Percentiles rank a stretch among this genome's conserved stretches.
These are phyloP conservation scores for Tricholoma bakamatsutake DNA, from an alignment of 768 basidiomycete genomes.

Conservation along the genomic window DNA sequence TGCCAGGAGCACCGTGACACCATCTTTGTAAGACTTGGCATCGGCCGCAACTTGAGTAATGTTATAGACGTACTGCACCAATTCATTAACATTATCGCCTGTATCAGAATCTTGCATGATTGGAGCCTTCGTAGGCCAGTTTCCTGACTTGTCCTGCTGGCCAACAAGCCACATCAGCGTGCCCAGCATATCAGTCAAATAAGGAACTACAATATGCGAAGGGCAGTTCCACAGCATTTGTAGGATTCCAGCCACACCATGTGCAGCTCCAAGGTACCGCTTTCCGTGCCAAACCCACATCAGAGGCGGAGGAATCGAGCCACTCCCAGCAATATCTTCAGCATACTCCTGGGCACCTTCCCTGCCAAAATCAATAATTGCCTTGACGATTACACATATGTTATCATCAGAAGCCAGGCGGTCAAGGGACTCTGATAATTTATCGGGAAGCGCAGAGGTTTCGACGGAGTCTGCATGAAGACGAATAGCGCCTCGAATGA, in stretches of 20 bases:
- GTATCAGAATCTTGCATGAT: conserved; percentile 6
- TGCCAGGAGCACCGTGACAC: conserved; percentile 55
- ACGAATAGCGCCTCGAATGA: conserved; percentile 28
- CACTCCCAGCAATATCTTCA: conserved; percentile 18
- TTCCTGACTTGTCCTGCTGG: conserved; percentile 40
- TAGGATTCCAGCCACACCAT: conserved; percentile 59
- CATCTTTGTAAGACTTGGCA: conserved; percentile 29
- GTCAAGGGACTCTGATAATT: conserved; percentile 13
- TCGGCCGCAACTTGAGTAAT: background rate
- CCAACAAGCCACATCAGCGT: conserved; percentile 44
- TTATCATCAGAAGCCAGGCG: conserved; percentile 29
- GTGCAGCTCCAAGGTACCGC: conserved; percentile 50
- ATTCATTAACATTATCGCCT: conserved; percentile 29
- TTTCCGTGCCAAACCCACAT: conserved; percentile 62
- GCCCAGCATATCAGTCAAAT: conserved; percentile 34
- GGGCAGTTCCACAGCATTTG: conserved; percentile 45
- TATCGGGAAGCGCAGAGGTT: background rate
- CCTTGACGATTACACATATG: conserved; percentile 32
- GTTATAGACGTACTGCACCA: conserved; percentile 41
- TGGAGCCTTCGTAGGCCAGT: conserved; percentile 46
- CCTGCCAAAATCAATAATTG: conserved; percentile 40
- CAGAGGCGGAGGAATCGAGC: conserved; percentile 29
- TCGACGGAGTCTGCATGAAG: background rate
- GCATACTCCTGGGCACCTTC: conserved; percentile 31
- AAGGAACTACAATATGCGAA: conserved; percentile 24